Base-by-base conservation (phyloP, 345 rosid species). In the Lumnitzera racemosa region DNA sequence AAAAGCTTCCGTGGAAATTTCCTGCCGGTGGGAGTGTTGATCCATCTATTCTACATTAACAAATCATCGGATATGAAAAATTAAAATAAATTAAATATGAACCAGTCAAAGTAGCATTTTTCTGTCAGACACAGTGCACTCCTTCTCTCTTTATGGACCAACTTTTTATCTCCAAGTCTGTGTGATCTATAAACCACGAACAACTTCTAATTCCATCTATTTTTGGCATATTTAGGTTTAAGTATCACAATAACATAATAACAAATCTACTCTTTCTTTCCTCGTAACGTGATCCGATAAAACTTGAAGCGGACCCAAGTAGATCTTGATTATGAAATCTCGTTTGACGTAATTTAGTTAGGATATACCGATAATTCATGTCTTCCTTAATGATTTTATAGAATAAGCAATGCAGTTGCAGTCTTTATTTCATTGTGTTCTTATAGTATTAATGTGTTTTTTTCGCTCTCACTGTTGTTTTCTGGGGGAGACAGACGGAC, bases 401-500 rank as follows among this genome's bases (percentile, higher is more conserved):
- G 31, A 27, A 27, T 27, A 27, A 27, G 31, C 7, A 36, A 36
- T 36, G 43, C n/a, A 50, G 20, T 50, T 50, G 13, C 5, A 4
- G n/a, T 4, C 13, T 50, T 50, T 4, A 2, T 15, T 50, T 13
- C 16, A 50, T 14, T 50, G 15, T 50, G 11, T 14, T 4, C n/a
- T 50, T 50, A 14, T 50, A 27, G 3, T 14, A 24, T 61, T 24
- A 15, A 29, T 23, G 27, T 24, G 2, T 23, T 49, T 12, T 24
- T 58, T 43, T 43, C 23, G 11, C 41, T 7, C 24, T 31, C 5
- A 43, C 6, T 55, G 51, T 58, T 53, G 24, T 24, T 46, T 25
- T 56, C 51, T 57, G 57, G 55, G 59, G 24, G 55, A 15, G 65
- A 55, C 55, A 90, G 99, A 94, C 99, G 59, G 99, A 94, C 78